These are phyloP conservation scores for Simplicillium aogashimaense DNA, from an alignment of 2,329 filamentous ascomycete genomes.

Conservation along the genomic window DNA sequence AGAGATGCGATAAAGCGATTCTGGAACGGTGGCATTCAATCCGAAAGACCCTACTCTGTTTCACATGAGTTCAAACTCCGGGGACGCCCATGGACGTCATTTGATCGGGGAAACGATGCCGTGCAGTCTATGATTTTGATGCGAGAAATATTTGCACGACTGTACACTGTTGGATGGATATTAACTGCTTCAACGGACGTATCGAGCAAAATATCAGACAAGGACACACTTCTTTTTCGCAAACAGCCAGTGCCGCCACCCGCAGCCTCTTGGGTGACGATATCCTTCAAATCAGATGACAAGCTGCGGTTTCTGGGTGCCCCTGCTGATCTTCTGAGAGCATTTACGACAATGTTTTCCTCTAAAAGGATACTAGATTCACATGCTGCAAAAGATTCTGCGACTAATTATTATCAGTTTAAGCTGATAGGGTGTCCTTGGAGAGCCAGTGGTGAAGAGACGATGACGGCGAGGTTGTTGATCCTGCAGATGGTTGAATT, in stretches of 20 bases:
- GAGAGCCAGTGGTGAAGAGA: slow-evolving; percentile 1
- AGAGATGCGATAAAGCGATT: not conserved
- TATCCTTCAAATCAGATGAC: slow-evolving; percentile 3
- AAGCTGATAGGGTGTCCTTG: slow-evolving; percentile 2
- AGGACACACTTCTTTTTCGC: slow-evolving; percentile 6
- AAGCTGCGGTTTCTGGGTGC: slow-evolving; percentile 6
- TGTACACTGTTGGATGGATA: slow-evolving; percentile 6
- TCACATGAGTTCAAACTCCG: slow-evolving; percentile 7
- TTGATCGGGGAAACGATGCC: slow-evolving; percentile 2
- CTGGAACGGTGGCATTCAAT: slow-evolving; percentile 3
- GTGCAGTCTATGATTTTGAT: slow-evolving; percentile 2
- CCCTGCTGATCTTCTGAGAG: not conserved
- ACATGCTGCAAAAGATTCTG: not conserved
- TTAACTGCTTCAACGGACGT: slow-evolving; percentile 4
- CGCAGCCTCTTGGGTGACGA: slow-evolving; percentile 3
- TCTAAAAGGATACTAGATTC: slow-evolving; percentile 1
- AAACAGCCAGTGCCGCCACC: slow-evolving; percentile 1
- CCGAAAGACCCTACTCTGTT: slow-evolving; percentile 1
- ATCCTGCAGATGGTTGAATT: slow-evolving; percentile 3
- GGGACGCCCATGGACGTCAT: slow-evolving; percentile 2
- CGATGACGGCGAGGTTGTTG: slow-evolving; percentile 3
- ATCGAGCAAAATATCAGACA: slow-evolving; percentile 3
- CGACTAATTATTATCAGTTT: slow-evolving; percentile 1
- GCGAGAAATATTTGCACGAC: slow-evolving; percentile 4
- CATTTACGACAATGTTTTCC: slow-evolving; percentile 1